phyloP scores from a whole-genome alignment of 2,329 filamentous ascomycete genomes.

The Periglandula ipomoeae region DNA sequence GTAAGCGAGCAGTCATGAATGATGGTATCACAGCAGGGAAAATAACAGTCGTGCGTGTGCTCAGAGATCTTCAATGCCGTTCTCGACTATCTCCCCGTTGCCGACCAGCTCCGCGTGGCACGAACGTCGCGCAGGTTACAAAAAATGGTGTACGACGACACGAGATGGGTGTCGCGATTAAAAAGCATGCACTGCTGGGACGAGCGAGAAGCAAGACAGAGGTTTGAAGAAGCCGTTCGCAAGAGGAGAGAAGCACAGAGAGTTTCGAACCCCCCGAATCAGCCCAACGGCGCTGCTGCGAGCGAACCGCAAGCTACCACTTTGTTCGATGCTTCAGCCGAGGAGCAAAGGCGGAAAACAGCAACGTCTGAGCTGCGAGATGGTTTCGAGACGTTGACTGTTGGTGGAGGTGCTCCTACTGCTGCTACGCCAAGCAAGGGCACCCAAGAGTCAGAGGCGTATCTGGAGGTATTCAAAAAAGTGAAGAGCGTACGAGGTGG shows the following conservation, averaged over 20 bases:
- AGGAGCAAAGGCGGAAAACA: slow-evolving; percentile 49
- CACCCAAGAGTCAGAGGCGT: slow-evolving; percentile 47
- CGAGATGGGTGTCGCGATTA: slow-evolving; percentile 81
- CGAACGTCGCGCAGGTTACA: slow-evolving; percentile 76
- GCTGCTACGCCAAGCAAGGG: neutral
- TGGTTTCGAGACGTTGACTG: slow-evolving; percentile 71
- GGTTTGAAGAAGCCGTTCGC: slow-evolving; percentile 64
- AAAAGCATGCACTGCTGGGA: slow-evolving; percentile 89
- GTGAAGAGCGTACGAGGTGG: slow-evolving; percentile 73
- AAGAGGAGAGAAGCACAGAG: slow-evolving; percentile 43
- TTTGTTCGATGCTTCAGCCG: slow-evolving; percentile 63
- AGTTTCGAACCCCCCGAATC: slow-evolving; percentile 13
- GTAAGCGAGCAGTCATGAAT: slow-evolving; percentile 31
- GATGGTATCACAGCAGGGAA: neutral
- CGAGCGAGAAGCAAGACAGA: slow-evolving; percentile 71
- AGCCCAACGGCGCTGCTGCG: slow-evolving; percentile 11
- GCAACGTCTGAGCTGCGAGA: slow-evolving; percentile 34
- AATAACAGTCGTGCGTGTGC: slow-evolving; percentile 1
- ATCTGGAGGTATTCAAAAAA: slow-evolving; percentile 60
- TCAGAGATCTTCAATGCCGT: slow-evolving; percentile 80
- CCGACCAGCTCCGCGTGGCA: slow-evolving; percentile 79
- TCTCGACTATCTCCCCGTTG: slow-evolving; percentile 78
- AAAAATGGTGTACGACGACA: slow-evolving; percentile 99
- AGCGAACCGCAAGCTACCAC: slow-evolving; percentile 33
- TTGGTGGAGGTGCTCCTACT: slow-evolving; percentile 27